phyloP scores from a whole-genome alignment of 805 yeast species.

The Candida morakotiae region DNA sequence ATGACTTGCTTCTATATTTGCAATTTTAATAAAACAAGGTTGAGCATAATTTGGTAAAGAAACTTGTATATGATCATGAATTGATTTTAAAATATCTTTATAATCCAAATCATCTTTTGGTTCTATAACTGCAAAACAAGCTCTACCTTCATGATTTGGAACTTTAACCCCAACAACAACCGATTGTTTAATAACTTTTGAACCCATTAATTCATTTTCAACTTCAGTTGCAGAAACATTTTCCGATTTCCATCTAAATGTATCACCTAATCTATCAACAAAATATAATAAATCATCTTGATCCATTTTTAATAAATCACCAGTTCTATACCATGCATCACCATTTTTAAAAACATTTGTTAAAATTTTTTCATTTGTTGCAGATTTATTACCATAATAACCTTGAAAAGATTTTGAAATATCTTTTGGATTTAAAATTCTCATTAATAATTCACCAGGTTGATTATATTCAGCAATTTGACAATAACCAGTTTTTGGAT shows the following conservation, averaged over 20 bases:
- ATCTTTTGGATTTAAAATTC: slow-evolving; percentile 57
- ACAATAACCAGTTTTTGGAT: slow-evolving; percentile 61
- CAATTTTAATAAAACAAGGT: slow-evolving; percentile 75
- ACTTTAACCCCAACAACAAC: slow-evolving; percentile 87
- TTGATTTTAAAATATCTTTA: slow-evolving; percentile 23
- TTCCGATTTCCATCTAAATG: slow-evolving; percentile 95
- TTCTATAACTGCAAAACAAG: slow-evolving; percentile 82
- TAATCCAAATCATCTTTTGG: slow-evolving; percentile 39
- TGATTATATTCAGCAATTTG: slow-evolving; percentile 50
- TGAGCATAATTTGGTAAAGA: slow-evolving; percentile 80
- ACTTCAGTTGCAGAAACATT: slow-evolving; percentile 93
- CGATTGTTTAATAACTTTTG: slow-evolving; percentile 51
- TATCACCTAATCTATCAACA: slow-evolving; percentile 91
- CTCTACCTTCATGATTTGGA: slow-evolving; percentile 89
- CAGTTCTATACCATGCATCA: slow-evolving; percentile 88
- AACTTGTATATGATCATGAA: slow-evolving; percentile 23
- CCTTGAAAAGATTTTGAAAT: slow-evolving; percentile 85
- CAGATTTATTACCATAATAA: slow-evolving; percentile 73
- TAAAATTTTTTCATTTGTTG: slow-evolving; percentile 72
- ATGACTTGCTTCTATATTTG: slow-evolving; percentile 60
- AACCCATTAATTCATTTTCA: slow-evolving; percentile 64
- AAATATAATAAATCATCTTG: slow-evolving; percentile 69
- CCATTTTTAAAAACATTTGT: slow-evolving; percentile 76
- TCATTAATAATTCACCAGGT: slow-evolving; percentile 87
- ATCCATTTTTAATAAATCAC: slow-evolving; percentile 75